Conservation (phyloP, 23 red algal species). For the Gracilariopsis chorda region DNA sequence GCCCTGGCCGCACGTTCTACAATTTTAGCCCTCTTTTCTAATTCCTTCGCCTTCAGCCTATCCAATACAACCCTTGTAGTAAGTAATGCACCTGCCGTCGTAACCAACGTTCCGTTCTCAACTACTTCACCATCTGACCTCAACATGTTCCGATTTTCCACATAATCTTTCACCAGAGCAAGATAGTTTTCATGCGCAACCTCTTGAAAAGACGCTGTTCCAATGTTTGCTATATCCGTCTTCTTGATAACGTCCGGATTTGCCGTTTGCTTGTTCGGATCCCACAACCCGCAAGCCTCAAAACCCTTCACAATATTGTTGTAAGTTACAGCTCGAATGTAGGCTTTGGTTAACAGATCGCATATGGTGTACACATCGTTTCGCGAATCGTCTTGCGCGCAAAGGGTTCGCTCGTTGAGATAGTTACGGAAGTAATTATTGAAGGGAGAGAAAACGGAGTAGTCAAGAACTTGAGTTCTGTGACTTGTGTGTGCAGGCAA, state of each 20-base stretch:
- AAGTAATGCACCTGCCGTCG: neutral
- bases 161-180: neutral
- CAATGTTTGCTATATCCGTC: neutral
- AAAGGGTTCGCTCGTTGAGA: neutral
- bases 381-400: neutral
- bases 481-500: neutral
- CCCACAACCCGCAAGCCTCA: neutral
- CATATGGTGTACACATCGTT: constrained; percentile 27
- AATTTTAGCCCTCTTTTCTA: neutral
- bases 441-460: neutral
- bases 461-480: neutral
- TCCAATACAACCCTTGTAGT: neutral
- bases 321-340: neutral
- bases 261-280: neutral
- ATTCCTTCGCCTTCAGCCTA: neutral
- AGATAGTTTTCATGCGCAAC: neutral
- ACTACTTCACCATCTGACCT: neutral
- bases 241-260: neutral
- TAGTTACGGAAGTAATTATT: neutral
- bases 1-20: neutral
- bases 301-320: neutral
- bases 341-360: neutral
- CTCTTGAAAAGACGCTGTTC: neutral
- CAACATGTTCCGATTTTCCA: neutral
- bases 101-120: neutral